These are phyloP conservation scores for Psilocybe azurescens DNA, from an alignment of 768 basidiomycete species.

Conservation along the genomic window DNA sequence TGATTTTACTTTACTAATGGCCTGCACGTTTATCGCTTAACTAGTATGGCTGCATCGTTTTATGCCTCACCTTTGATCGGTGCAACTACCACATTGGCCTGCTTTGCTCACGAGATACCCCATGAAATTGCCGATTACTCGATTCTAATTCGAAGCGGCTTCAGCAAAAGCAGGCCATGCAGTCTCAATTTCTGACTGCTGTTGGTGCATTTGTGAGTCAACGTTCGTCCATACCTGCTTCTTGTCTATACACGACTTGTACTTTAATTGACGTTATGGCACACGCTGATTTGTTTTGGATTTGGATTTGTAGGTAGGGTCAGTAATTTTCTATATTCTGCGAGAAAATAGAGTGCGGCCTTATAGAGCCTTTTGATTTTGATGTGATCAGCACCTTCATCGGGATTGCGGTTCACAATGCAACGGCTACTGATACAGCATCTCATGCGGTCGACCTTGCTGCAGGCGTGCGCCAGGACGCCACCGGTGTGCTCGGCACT, in stretches of 20 bases:
- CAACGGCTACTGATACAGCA: constrained; percentile 56
- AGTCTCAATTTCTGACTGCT: constrained; percentile 90
- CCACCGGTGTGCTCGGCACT: constrained; percentile 82
- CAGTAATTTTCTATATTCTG: constrained; percentile 29
- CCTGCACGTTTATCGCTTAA: constrained; percentile 25
- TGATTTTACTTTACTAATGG: constrained; percentile 6
- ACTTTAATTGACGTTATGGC: not conserved
- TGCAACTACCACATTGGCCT: constrained; percentile 93
- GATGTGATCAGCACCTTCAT: constrained; percentile 72
- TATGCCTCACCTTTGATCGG: constrained; percentile 95
- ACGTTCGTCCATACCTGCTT: constrained; percentile 25
- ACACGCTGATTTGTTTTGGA: constrained; percentile 15
- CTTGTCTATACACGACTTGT: constrained; percentile 1
- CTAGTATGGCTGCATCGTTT: constrained; percentile 94
- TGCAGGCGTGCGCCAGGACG: constrained; percentile 77
- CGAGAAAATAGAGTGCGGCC: constrained; percentile 7
- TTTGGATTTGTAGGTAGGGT: constrained; percentile 43
- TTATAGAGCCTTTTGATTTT: constrained; percentile 15
- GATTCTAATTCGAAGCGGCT: constrained; percentile 89
- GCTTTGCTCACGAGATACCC: constrained; percentile 94
- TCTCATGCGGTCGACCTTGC: constrained; percentile 63
- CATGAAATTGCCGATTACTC: constrained; percentile 98
- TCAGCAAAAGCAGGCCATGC: constrained; percentile 94
- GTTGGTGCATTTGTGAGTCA: constrained; percentile 87
- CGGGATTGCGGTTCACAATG: constrained; percentile 84